phyloP scores from a whole-genome alignment of 306 rosid genomes.

The Lupinus albus region DNA sequence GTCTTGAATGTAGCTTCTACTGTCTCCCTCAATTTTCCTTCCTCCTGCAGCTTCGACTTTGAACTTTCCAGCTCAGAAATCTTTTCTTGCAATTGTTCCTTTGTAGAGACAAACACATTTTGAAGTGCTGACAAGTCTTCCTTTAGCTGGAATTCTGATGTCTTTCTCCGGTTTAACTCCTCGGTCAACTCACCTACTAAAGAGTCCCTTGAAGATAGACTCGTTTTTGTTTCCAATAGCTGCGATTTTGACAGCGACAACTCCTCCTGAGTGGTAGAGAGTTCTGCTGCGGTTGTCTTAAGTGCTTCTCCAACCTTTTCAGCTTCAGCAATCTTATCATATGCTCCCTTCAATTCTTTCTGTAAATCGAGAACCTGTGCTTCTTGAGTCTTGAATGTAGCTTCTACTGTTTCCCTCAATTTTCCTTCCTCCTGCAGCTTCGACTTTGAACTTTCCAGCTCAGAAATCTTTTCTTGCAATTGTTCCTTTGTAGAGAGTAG shows the following conservation, averaged over 20 bases:
- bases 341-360: constrained; percentile 73
- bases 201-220: constrained; percentile 63
- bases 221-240: constrained; percentile 54
- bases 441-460: constrained; percentile 60
- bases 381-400: constrained; percentile 54
- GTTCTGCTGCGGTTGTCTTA: constrained; percentile 63
- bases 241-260: constrained; percentile 68
- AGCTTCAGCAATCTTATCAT: constrained; percentile 70
- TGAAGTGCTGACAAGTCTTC: constrained; percentile 79
- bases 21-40: constrained; percentile 59
- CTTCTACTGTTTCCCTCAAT: constrained; percentile 60
- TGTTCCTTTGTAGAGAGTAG: constrained; percentile 68
- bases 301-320: constrained; percentile 77
- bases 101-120: constrained; percentile 54
- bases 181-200: constrained; percentile 54
- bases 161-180: constrained; percentile 58
- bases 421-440: constrained; percentile 71
- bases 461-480: constrained; percentile 59
- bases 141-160: constrained; percentile 67
- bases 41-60: constrained; percentile 65
- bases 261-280: constrained; percentile 72
- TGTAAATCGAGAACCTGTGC: constrained; percentile 58
- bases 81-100: constrained; percentile 70
- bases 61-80: constrained; percentile 64
- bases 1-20: constrained; percentile 54